Base-by-base conservation (phyloP, 1,139 yeast genomes). In the Lodderomyces margitis region DNA sequence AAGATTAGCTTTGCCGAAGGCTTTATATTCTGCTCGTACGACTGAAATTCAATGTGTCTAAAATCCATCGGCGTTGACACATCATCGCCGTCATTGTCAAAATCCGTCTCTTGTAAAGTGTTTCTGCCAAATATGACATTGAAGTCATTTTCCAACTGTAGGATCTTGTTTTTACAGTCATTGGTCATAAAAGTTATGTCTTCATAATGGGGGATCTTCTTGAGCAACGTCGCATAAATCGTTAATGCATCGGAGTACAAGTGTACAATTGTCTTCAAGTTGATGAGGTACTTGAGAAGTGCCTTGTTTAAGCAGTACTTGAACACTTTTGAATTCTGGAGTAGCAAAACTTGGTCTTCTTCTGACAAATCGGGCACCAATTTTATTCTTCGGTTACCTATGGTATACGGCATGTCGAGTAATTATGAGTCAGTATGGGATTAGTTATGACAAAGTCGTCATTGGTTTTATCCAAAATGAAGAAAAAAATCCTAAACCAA, bases 141-240 rank as follows among this genome's bases (percentile, higher is more conserved):
- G 44, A 66, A 58, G 42, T 67, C 66, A 12, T 58, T 56, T 45
- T 72, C 78, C 34, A 70, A 49, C 37, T 52, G 52, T 33, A 57
- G 43, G 32, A 69, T 40, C 6, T 53, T 48, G 21, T 49, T 30
- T 43, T 58, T 59, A n/a, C 64, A 57, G 20, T 49, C 47, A 38
- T 51, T 47, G 3, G 74, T 54, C 64, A 70, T 61, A n/a, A 45
- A 21, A 4, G 74, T 66, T 39, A 72, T 54, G 50, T 72, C 77
- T 38, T 70, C 75, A 46, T 69, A 70, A 46, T 68, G 57, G 19
- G 74, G 71, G 20, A 72, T 62, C 48, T 72, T 72, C 38, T 57
- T 53, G 33, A 72, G 54, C 34, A 72, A 56, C 11, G 75, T 68
- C 37, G 68, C 54, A 52, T 71, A 72, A 21, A 71, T 70, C 42